phyloP scores from a whole-genome alignment of 169 alveolate genomes.

The Eimeria tenella region DNA sequence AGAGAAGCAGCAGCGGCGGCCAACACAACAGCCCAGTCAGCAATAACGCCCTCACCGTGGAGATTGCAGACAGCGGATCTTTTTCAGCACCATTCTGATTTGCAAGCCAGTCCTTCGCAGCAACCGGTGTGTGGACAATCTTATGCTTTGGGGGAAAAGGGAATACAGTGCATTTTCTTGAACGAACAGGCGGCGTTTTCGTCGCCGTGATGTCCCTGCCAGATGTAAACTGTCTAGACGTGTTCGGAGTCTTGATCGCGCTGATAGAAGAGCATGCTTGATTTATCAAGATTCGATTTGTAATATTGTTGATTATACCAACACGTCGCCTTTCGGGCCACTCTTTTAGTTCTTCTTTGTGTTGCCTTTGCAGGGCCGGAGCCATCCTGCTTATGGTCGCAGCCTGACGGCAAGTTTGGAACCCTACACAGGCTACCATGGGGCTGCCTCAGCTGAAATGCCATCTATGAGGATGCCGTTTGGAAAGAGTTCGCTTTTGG shows the following conservation, averaged over 20 bases:
- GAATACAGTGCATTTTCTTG: too few species aligned
- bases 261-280: too few species aligned
- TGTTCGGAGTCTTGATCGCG: too few species aligned
- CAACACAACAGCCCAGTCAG: not conserved
- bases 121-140: conserved; percentile 11
- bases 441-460: conserved; percentile 10
- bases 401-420: not conserved
- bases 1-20: conserved; percentile 54
- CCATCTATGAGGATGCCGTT: conserved; percentile 7
- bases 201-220: too few species aligned
- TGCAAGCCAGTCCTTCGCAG: not conserved
- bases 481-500: conserved; percentile 13
- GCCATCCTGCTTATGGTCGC: not conserved
- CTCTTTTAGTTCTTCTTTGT: not conserved
- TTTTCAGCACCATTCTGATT: conserved; percentile 40
- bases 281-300: too few species aligned
- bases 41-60: conserved; percentile 3
- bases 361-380: conserved; percentile 9
- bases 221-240: too few species aligned
- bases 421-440: not conserved
- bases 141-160: too few species aligned
- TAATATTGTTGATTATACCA: too few species aligned
- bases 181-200: too few species aligned
- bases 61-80: conserved; percentile 44
- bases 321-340: not conserved